Base-by-base conservation (phyloP, 495 filamentous ascomycete species). In the Astrocystis sublimbata region DNA sequence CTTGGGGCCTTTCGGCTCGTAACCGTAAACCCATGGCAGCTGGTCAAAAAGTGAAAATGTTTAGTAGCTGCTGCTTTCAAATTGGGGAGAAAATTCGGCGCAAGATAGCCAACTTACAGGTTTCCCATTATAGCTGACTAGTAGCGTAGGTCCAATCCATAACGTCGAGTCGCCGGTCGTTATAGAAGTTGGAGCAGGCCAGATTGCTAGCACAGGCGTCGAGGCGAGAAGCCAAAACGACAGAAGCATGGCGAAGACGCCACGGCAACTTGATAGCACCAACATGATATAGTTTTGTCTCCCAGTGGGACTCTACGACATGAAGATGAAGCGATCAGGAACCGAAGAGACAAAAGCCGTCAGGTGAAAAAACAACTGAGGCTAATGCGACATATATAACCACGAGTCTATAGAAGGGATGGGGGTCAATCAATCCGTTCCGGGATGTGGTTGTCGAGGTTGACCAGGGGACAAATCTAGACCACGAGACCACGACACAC, bases 121-220 rank as follows among this genome's bases (percentile, higher is more conserved):
- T 71, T 68, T 73, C 63, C 81, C 80, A 69, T 85, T 85, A 66
- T 87, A 88, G 28, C 77, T 81, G 52, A 88, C 74, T 15, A 75
- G 36, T 12, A 88, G 71, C 58, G 77, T 71, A 21, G 81, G 70
- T 43, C 77, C 70, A 56, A 89, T 83, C 77, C 81, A 89, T 36
- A 88, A 62, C 17, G 80, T 76, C 4, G 76, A 76, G 60, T 74
- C 75, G 8, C 87, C 87, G 57, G 75, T 81, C 51, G 74, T 76
- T 65, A 81, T 79, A 47, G 67, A 76, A 41, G 71, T 64, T 10
- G 87, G 87, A 7, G 81, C 73, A 3, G 87, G 87, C 87, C 87
- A 89, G 52, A 89, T 71, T 1, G 86, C 87, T 7, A 73, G 69
- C 61, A 77, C 58, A 53, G 78, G 70, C 28, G 72, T 56, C 53